Base-by-base conservation (phyloP, 352 stramenopile genomes). In the Thalassiosira mediterranea region DNA sequence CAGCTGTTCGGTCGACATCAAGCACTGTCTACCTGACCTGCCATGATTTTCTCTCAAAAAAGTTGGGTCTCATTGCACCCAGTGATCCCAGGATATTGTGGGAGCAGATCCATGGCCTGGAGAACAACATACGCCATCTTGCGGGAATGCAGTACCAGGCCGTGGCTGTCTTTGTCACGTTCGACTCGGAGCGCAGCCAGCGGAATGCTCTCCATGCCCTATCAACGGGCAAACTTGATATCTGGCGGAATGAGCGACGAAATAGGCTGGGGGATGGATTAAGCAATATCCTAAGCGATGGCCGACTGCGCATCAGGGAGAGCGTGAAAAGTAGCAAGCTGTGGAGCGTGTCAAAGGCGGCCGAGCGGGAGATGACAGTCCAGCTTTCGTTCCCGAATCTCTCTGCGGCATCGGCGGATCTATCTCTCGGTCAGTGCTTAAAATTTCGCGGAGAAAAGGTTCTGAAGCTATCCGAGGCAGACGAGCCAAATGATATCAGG, bases 151-250 rank as follows among this genome's bases (percentile, higher is more conserved):
- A 28, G 1, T 70, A 75, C 29, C 2, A 11, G 3, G 71, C 59
- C 10, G 44, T 49, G 17, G 81, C 76, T 59, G 73, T 90, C 3
- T 90, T 88, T 49, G 49, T 88, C 13, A 89, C 75, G 2, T 91
- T 91, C 62, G 84, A 91, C 52, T 84, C 68, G 29, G 80, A 90
- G 56, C 37, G 64, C 13, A 64, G 37, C 42, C 83, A 90, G 67
- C 46, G 77, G 49, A 67, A 63, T 15, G 81, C 44, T 21, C 57
- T 86, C 10, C 42, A 64, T 3, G 26, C 59, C 21, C n/a, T 82
- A 1, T 53, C 49, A 4, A 42, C 44, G 1, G 46, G 62, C 19
- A 54, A 53, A 38, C 17, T 63, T 25, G 58, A 47, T 8, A 11
- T 47, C 1, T 65, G 32, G n/a, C 17, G 38, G 3, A 65, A 65